Evolutionary conservation across 2,329 filamentous ascomycete species (phyloP), one percentile per base, ranked within the genome.

Genomic region (Elsinoe australis): DNA sequence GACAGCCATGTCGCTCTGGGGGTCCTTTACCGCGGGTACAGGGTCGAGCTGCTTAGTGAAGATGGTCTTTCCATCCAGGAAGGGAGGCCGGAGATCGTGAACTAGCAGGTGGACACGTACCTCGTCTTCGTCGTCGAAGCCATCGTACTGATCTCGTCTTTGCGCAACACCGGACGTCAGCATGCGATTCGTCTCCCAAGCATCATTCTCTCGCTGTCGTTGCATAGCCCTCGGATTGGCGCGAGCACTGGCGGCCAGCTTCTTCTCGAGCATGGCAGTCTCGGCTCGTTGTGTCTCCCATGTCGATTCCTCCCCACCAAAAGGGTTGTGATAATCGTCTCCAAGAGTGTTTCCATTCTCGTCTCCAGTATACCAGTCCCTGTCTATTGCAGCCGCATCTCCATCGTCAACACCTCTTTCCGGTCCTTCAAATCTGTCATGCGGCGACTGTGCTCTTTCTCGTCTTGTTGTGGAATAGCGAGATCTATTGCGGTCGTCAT

Each of bases 181-280:
- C 92, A 98, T 96, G 51, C 92, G 85, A 64, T 98, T 98, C 12
- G 90, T 92, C 67, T 98, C 94, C 92, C 92, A 98, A 0, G 89
- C 90, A 67, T 98, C 92, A 34, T 92, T 88, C 61, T 98, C 92
- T 62, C 85, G 88, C 64, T 95, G 87, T 58, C 89, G 86, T 66
- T 95, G 87, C 50, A 87, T 75, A 52, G 83, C 82, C 44, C 85
- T 77, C 35, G 84, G 84, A 61, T 80, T 87, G 9, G 63, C 56
- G 19, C 56, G 53, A 3, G 51, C 53, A 7, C 62, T 50, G 10
- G 58, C 58, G 1, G 61, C 61, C 63, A 84, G 75, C 70, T 92
- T 92, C 73, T 87, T 92, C 65, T 94, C 86, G 6, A 80, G 74
- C 63, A 88, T 68, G 10, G 80, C 83, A 12, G 76, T 76, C 65